Conservation (phyloP, 73 alveolate species). For the Tetrahymena borealis region DNA sequence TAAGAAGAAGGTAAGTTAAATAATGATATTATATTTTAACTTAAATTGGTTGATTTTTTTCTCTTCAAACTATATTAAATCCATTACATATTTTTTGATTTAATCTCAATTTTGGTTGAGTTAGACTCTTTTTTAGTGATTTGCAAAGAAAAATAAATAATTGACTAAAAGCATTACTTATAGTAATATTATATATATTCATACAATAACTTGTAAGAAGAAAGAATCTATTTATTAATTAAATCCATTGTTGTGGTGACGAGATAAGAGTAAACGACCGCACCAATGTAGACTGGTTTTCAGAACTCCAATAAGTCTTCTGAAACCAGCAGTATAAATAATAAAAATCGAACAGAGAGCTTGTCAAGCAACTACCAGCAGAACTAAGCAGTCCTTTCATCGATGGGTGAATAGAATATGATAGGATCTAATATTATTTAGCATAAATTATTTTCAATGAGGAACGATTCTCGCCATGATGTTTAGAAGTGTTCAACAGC, state of each 20-base stretch:
- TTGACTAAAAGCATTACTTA: neutral
- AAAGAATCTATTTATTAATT: neutral
- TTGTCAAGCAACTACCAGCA: neutral
- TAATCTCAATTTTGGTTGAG: neutral
- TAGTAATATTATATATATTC: neutral
- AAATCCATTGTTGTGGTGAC: constrained; percentile 1
- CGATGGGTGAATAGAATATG: neutral
- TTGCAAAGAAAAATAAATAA: neutral
- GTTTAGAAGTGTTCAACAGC: neutral
- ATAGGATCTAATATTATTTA: neutral
- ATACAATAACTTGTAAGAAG: neutral
- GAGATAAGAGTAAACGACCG: neutral
- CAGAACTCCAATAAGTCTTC: neutral
- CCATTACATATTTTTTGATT: too few species aligned
- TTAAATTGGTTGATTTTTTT: too few species aligned
- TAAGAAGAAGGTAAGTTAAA: too few species aligned
- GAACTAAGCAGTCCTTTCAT: neutral
- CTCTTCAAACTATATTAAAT: too few species aligned
- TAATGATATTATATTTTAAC: too few species aligned
- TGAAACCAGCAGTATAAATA: neutral
- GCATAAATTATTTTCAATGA: neutral
- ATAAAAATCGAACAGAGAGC: neutral
- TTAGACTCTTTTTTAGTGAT: neutral
- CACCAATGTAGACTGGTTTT: neutral
- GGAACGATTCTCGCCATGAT: neutral